Evolutionary conservation across 768 basidiomycete species (phyloP).

Genomic region (Tubosaeta brunneosetosa): DNA sequence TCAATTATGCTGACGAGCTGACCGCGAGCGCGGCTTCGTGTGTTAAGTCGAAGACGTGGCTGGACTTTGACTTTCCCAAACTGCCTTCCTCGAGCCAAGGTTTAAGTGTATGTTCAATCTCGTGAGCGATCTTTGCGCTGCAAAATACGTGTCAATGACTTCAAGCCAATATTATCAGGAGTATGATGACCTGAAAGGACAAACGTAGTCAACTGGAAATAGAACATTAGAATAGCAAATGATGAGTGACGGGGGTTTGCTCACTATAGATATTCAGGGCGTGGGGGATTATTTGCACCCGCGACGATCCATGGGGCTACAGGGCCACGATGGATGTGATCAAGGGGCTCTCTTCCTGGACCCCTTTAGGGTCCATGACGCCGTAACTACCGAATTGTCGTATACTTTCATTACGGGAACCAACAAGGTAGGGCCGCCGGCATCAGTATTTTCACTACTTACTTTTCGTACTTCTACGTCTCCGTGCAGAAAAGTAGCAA

Average conservation of each 20-base stretch:
- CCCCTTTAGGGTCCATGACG: no score
- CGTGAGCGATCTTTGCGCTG: constrained; percentile 58
- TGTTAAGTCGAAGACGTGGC: constrained; percentile 67
- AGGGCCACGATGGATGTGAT: constrained; percentile 55
- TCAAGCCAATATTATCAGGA: neutral
- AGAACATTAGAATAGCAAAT: neutral
- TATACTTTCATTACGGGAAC: no score
- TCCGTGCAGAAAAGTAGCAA: no score
- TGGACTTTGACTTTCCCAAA: constrained; percentile 73
- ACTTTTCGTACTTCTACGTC: no score
- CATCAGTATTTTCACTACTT: no score
- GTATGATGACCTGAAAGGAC: constrained; percentile 61
- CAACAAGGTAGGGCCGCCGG: no score
- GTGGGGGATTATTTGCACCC: constrained; percentile 52
- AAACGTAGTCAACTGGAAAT: constrained; percentile 75
- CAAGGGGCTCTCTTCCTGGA: no score
- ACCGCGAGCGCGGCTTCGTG: constrained; percentile 85
- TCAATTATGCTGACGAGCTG: constrained; percentile 12
- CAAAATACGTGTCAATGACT: neutral
- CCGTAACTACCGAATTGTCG: no score
- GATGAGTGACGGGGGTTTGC: constrained; percentile 18
- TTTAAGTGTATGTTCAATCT: constrained; percentile 56
- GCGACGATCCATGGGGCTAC: constrained; percentile 68
- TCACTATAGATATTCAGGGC: constrained; percentile 76
- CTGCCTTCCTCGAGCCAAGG: constrained; percentile 57